phyloP scores from a whole-genome alignment of 1,139 yeast species.

The Debaryomycetaceae sp. region DNA sequence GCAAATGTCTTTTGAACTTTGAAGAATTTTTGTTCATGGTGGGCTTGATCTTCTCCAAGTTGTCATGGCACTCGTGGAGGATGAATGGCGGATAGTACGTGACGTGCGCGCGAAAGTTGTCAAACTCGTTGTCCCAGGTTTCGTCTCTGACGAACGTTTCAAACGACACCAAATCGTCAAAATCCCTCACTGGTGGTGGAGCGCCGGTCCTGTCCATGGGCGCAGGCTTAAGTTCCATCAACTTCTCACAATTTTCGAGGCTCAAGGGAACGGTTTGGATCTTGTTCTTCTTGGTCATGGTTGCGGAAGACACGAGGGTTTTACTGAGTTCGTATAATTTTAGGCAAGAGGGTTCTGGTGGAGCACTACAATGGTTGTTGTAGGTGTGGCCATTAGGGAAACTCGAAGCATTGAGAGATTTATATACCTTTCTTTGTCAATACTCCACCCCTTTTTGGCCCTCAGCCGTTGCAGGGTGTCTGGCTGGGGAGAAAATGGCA shows the following conservation, averaged over 20 bases:
- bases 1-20: slow-evolving; percentile 69
- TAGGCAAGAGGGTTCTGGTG: neutral
- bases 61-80: slow-evolving; percentile 60
- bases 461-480: slow-evolving; percentile 6
- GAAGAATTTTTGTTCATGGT: slow-evolving; percentile 68
- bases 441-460: slow-evolving; percentile 2
- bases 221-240: slow-evolving; percentile 36
- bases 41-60: slow-evolving; percentile 69
- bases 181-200: slow-evolving; percentile 44
- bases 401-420: neutral
- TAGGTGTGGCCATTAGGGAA: neutral
- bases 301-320: neutral
- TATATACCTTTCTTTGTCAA: neutral
- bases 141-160: slow-evolving; percentile 66
- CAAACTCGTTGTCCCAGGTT: slow-evolving; percentile 73
- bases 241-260: slow-evolving; percentile 35
- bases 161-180: slow-evolving; percentile 61
- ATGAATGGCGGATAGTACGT: slow-evolving; percentile 72
- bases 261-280: slow-evolving; percentile 29
- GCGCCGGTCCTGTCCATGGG: slow-evolving; percentile 37
- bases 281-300: slow-evolving; percentile 20
- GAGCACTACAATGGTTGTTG: slow-evolving; percentile 1
- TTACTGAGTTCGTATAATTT: neutral
- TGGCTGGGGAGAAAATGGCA: slow-evolving; percentile 7
- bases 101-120: slow-evolving; percentile 62